phyloP scores from a whole-genome alignment of 2,329 filamentous ascomycete genomes.

The Sordariomycetes sp. region DNA sequence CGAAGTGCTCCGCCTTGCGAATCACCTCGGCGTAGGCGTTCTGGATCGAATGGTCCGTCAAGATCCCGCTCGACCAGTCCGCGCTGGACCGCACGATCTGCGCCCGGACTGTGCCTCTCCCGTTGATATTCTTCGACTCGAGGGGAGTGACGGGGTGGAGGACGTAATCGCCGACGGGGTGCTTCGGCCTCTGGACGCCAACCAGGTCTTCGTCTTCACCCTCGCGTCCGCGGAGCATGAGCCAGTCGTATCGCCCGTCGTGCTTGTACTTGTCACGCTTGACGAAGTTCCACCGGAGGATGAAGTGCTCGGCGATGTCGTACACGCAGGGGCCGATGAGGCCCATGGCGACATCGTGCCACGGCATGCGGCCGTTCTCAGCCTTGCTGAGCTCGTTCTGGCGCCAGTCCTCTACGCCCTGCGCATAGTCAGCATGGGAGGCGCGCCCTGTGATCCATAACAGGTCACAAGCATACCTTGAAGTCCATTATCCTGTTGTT shows the following conservation, averaged over 20 bases:
- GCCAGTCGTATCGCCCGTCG: conserved; percentile 73
- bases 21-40: conserved; percentile 83
- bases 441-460: neutral
- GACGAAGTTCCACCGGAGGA: conserved; percentile 90
- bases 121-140: conserved; percentile 49
- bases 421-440: neutral
- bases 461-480: conserved; percentile 33
- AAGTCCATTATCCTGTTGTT: conserved; percentile 97
- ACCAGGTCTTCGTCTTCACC: conserved; percentile 76
- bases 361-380: conserved; percentile 91
- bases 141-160: conserved; percentile 67
- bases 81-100: conserved; percentile 83
- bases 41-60: conserved; percentile 76
- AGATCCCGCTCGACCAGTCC: conserved; percentile 89
- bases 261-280: conserved; percentile 98
- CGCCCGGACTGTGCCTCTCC: conserved; percentile 65
- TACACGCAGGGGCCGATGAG: conserved; percentile 82
- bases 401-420: conserved; percentile 75
- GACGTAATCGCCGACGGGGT: conserved; percentile 80
- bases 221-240: conserved; percentile 65
- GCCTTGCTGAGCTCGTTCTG: conserved; percentile 85
- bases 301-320: conserved; percentile 92
- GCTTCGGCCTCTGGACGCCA: conserved; percentile 78
- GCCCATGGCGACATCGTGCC: conserved; percentile 93
- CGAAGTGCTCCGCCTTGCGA: conserved; percentile 75